Conservation (phyloP, 1,284 basidiomycete genomes). For the Kwoniella shivajii region DNA sequence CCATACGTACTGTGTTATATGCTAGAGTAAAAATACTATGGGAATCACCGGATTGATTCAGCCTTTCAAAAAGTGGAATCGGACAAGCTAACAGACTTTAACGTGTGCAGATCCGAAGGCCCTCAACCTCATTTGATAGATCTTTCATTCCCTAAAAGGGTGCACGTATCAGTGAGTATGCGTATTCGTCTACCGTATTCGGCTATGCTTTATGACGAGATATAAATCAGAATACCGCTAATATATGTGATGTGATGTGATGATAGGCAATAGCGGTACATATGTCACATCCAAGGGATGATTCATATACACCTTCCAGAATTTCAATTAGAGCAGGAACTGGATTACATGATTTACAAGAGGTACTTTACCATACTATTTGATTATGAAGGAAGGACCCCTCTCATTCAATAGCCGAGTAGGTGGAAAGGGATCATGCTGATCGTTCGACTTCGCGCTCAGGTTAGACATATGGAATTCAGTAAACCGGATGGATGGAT, state of each 20-base stretch:
- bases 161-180: conserved; percentile 76
- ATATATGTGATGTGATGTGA: background rate
- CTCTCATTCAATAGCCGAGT: no score
- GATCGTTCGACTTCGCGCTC: no score
- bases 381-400: no score
- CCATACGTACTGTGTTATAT: no score
- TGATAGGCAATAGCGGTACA: conserved; percentile 84
- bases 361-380: conserved; percentile 55
- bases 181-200: background rate
- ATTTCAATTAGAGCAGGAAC: conserved; percentile 90
- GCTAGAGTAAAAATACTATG: no score
- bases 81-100: background rate
- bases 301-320: conserved; percentile 94
- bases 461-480: conserved; percentile 76
- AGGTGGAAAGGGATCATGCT: no score
- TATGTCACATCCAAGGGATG: conserved; percentile 83
- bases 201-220: background rate
- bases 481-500: conserved; percentile 95
- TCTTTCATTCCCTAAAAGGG: conserved; percentile 87
- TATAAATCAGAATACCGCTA: background rate
- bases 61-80: background rate
- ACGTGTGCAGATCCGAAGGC: conserved; percentile 77
- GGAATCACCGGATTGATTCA: no score
- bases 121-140: conserved; percentile 96
- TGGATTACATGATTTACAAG: conserved; percentile 86